Evolutionary conservation across 2,329 filamentous ascomycete genomes (phyloP).

Genomic region (Pseudogymnoascus sp.): DNA sequence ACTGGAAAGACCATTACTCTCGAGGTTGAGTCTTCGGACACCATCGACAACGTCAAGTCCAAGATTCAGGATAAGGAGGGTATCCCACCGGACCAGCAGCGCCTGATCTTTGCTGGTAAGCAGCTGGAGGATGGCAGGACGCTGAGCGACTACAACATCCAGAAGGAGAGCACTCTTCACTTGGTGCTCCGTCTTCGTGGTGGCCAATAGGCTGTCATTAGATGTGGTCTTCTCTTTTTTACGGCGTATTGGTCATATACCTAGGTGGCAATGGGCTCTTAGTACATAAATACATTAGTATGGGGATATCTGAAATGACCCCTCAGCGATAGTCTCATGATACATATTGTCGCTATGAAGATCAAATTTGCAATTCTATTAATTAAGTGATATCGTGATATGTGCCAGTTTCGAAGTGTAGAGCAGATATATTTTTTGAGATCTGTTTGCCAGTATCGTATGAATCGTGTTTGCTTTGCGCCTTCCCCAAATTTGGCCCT

Average conservation of each 20-base stretch:
- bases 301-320: slow-evolving; percentile 1
- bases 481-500: background rate
- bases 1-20: slow-evolving; percentile 64
- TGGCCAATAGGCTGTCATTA: slow-evolving; percentile 31
- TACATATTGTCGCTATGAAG: background rate
- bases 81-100: slow-evolving; percentile 62
- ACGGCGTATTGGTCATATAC: slow-evolving; percentile 7
- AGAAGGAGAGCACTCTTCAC: slow-evolving; percentile 68
- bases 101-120: slow-evolving; percentile 64
- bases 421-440: too few relatives aligned
- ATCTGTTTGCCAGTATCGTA: background rate
- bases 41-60: slow-evolving; percentile 63
- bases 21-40: slow-evolving; percentile 60
- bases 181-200: slow-evolving; percentile 64
- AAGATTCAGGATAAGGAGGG: slow-evolving; percentile 69
- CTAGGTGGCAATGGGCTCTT: slow-evolving; percentile 4
- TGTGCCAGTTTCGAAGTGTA: background rate
- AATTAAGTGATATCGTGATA: background rate
- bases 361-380: background rate
- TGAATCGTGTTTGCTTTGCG: slow-evolving; percentile 2
- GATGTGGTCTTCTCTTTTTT: background rate
- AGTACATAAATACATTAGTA: slow-evolving; percentile 1
- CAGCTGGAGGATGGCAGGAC: slow-evolving; percentile 69
- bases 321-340: background rate
- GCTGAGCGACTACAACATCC: slow-evolving; percentile 77